Evolutionary conservation across 257 asterid species (phyloP), one percentile per base, ranked within the genome.

Genomic region (Craterostigma plantagineum): DNA sequence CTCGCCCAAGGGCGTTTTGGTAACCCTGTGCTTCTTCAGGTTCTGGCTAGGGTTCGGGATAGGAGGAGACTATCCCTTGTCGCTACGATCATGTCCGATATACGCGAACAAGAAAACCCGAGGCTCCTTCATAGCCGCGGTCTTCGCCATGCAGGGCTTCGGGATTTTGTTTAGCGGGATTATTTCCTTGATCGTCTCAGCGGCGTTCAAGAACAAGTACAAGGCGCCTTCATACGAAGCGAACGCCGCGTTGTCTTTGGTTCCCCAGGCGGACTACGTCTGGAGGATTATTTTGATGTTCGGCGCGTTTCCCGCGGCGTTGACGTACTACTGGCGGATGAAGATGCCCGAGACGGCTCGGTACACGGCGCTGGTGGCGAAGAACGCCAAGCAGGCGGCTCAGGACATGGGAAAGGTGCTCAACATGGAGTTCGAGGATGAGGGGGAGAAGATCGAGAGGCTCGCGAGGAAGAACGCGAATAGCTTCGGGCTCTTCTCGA

Each of bases 21-120:
- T 57, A 8, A 58, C 65, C 5, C 51, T 63, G 18, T 63, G 70
- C 35, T 63, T 63, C 40, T 63, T 57, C 38, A 18, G 64, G 15
- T 63, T 57, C 34, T 63, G 69, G 64, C 60, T 57, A 18, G 69
- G 69, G 8, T 62, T 62, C 9, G 68, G 68, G 8, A 56, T 56
- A 30, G 68, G 63, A 0, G 68, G 69, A 1, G 63, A 56, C 16
- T 63, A 56, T 16, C 61, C 63, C 0, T 45, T 63, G 1, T 63
- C 69, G 69, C 65, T 7, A 57, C 64, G 10, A 56, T 63, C 15
- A 63, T 57, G 69, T 57, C 69, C 0, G 69, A 57, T n/a, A 38
- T 57, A 57, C 4, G 63, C 64, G 4, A 62, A 55, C 16, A 62
- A 62, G 55, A 62, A 62, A 18, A 61, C 58, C 27, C 54, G 62